Base-by-base conservation (phyloP, 2,329 filamentous ascomycete genomes). In the Rutstroemia sp. region DNA sequence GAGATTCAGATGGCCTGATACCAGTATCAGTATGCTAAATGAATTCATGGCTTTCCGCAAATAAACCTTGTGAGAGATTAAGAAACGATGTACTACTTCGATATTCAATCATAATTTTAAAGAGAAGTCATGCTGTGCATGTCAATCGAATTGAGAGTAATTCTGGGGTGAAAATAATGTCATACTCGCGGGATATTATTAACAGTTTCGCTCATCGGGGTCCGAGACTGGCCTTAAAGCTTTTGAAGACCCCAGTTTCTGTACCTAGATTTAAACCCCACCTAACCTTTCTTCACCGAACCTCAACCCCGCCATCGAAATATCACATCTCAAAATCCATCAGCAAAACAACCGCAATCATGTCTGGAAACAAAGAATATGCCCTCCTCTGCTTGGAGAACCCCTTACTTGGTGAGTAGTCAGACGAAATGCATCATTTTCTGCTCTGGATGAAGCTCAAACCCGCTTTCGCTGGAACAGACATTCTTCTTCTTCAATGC, bases 301-400 rank as follows among this genome's bases (percentile, higher is more conserved):
- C 42, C 21, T 38, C 38, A 55, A 48, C 57, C 51, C 54, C 54
- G 54, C 51, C 37, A 48, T 48, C 41, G 56, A 56, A 51, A 50
- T 27, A 49, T 37, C 30, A 49, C 51, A 49, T 55, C 42, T 53
- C 57, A 57, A 63, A 60, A 41, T 41, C 27, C n/a, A 46, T 21
- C 17, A 56, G 27, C 12, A 56, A 8, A 52, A 19, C 41, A 27
- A 53, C n/a, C 30, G 38, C n/a, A 69, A 51, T 10, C 8, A 95
- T 95, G 89, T 80, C 88, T 70, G 73, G 85, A 66, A 71, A 74
- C 67, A 87, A 91, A 76, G 86, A 91, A 75, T 97, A 87, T 78
- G 80, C 89, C 74, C 87, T 99, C 69, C 81, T 97, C 70, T 94
- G 88, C 75, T 77, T 99, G 69, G 94, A 96, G 86, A 99, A 99